Percentiles rank a stretch among this genome's conserved stretches.
phyloP scores from a whole-genome alignment of 805 yeast genomes.

The Candida taoyuanica region DNA sequence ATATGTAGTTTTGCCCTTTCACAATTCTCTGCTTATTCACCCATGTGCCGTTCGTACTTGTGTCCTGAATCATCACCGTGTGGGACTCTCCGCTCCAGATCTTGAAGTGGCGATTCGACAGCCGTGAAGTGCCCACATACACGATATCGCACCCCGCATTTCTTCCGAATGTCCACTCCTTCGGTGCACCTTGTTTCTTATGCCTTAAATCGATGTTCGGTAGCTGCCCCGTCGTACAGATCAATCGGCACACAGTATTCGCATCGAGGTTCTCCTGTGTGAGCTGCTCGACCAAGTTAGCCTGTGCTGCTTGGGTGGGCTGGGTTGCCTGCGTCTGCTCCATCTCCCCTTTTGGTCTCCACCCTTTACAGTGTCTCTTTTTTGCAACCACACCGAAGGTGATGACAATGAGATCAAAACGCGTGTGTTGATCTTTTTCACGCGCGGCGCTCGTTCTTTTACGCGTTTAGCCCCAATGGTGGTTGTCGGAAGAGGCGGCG shows the following conservation, averaged over 20 bases:
- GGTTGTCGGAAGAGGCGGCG: no score
- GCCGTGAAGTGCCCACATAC: conserved; percentile 54
- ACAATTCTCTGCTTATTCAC: conserved; percentile 70
- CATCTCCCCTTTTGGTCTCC: conserved; percentile 19
- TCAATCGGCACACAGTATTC: conserved; percentile 47
- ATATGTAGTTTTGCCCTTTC: conserved; percentile 71
- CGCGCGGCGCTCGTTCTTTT: not conserved
- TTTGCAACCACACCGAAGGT: no score
- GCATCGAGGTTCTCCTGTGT: conserved; percentile 36
- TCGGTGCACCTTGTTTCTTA: conserved; percentile 29
- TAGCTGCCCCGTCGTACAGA: conserved; percentile 57
- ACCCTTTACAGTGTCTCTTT: no score
- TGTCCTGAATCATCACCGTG: conserved; percentile 49
- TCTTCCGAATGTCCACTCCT: conserved; percentile 74
- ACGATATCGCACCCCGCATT: conserved; percentile 59
- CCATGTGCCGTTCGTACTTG: conserved; percentile 90
- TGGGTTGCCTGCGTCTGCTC: conserved; percentile 39
- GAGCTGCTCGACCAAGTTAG: conserved; percentile 24
- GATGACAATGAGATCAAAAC: no score
- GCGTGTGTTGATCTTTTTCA: not conserved
- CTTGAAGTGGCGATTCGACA: conserved; percentile 71
- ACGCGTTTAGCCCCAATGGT: not conserved
- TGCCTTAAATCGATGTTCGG: conserved; percentile 41
- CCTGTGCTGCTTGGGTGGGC: conserved; percentile 35
- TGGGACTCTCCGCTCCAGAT: conserved; percentile 61